A percentile compares a stretch with the other conserved stretches of the same genome.
Conservation (phyloP, 2,329 filamentous ascomycete species). For the Aspergillus uvarum region DNA sequence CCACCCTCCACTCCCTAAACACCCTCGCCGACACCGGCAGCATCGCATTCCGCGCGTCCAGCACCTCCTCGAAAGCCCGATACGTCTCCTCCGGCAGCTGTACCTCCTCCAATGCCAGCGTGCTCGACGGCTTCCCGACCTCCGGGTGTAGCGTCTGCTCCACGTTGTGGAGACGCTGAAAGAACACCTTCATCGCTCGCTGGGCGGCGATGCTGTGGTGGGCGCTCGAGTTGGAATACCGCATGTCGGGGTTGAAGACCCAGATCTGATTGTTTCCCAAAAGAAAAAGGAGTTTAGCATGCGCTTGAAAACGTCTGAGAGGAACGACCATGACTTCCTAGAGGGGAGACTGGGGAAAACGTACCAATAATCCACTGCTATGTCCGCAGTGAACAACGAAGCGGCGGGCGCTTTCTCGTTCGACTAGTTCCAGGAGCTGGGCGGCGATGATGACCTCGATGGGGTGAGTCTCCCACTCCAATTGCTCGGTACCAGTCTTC, state of each 20-base stretch:
- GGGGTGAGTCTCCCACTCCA: constrained; percentile 32
- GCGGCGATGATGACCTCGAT: constrained; percentile 50
- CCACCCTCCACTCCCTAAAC: constrained; percentile 58
- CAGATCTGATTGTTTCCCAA: constrained; percentile 44
- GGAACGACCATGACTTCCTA: not conserved
- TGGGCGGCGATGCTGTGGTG: constrained; percentile 34
- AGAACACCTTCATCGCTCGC: constrained; percentile 61
- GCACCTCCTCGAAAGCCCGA: constrained; percentile 32
- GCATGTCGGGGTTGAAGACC: constrained; percentile 61
- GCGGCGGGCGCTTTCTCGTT: constrained; percentile 56
- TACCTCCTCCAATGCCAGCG: constrained; percentile 52
- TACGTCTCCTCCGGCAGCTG: constrained; percentile 41
- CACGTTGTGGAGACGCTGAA: constrained; percentile 39
- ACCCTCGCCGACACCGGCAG: constrained; percentile 51
- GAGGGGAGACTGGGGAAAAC: constrained; percentile 2
- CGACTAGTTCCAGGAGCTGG: constrained; percentile 56
- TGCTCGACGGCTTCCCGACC: constrained; percentile 38
- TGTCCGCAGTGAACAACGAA: constrained; percentile 51
- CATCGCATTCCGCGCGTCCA: constrained; percentile 44
- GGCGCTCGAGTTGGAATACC: constrained; percentile 52
- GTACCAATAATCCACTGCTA: constrained; percentile 39
- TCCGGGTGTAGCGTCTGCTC: constrained; percentile 38
- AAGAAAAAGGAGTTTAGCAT: too few species aligned
- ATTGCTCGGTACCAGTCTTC: constrained; percentile 28
- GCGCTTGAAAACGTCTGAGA: too few species aligned